Evolutionary conservation across 371 early-diverging fungal species (phyloP).

Genomic region (Chytridium lagenaria): DNA sequence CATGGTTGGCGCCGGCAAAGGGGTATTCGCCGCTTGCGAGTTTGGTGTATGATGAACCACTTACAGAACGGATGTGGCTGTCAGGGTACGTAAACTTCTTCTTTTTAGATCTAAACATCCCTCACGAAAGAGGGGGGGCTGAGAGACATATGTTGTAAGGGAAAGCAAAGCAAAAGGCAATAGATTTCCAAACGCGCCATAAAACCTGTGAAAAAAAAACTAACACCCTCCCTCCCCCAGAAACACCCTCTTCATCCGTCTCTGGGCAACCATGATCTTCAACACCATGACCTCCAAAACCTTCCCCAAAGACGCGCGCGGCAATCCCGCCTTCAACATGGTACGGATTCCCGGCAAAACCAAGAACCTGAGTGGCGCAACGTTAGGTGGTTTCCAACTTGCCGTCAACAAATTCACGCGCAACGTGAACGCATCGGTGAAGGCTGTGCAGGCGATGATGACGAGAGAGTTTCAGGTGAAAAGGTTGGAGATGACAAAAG

Average conservation of each 20-base stretch:
- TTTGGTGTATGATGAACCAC: neutral
- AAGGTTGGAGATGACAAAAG: conserved; percentile 5
- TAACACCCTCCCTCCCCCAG: conserved; percentile 11
- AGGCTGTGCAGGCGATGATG: conserved; percentile 25
- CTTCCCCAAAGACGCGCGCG: neutral
- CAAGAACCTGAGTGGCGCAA: conserved; percentile 12
- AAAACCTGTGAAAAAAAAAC: too few species aligned
- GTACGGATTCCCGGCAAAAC: conserved; percentile 25
- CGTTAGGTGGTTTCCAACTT: conserved; percentile 37
- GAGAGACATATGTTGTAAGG: too few species aligned
- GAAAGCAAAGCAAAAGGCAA: too few species aligned
- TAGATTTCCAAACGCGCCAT: too few species aligned
- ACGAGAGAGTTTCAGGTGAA: conserved; percentile 23
- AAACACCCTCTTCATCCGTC: conserved; percentile 27
- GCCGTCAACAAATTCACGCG: conserved; percentile 25
- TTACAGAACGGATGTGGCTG: too few species aligned
- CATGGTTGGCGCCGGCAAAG: neutral
- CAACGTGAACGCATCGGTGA: conserved; percentile 16
- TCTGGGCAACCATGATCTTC: conserved; percentile 25
- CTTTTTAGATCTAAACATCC: too few species aligned
- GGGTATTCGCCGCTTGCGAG: neutral
- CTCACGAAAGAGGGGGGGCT: too few species aligned
- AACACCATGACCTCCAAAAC: neutral
- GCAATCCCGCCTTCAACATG: neutral
- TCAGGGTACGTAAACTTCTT: too few species aligned